These are phyloP conservation scores for Fusarium sp. DNA, from an alignment of 2,329 filamentous ascomycete species.

Conservation along the genomic window DNA sequence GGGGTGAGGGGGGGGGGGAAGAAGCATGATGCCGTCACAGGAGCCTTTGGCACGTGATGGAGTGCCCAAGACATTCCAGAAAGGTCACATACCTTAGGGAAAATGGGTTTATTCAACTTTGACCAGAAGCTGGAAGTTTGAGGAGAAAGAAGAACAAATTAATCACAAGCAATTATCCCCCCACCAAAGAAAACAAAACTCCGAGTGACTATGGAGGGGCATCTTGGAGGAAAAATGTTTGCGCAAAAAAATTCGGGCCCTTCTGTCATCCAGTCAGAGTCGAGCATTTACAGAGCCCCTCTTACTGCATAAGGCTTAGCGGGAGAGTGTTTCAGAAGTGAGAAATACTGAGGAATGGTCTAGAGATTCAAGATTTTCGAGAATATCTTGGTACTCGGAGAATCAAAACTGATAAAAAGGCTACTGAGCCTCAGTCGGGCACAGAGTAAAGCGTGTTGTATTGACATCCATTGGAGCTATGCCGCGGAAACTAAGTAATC, in stretches of 20 bases:
- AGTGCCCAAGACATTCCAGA: not conserved
- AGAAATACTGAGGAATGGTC: slow-evolving; percentile 4
- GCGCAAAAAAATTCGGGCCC: slow-evolving; percentile 35
- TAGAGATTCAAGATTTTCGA: not conserved
- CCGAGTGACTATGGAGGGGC: slow-evolving; percentile 39
- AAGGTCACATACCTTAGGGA: slow-evolving; percentile 22
- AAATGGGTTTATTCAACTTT: slow-evolving; percentile 20
- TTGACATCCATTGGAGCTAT: too few relatives aligned
- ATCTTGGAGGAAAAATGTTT: slow-evolving; percentile 36
- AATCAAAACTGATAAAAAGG: too few relatives aligned
- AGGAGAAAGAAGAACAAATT: slow-evolving; percentile 25
- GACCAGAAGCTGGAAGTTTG: slow-evolving; percentile 21
- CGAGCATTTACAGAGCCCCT: slow-evolving; percentile 43
- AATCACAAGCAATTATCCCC: slow-evolving; percentile 20
- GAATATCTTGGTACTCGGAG: not conserved
- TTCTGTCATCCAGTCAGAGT: slow-evolving; percentile 36
- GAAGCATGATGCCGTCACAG: slow-evolving; percentile 14
- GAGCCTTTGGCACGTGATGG: slow-evolving; percentile 17
- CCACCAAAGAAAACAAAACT: slow-evolving; percentile 37
- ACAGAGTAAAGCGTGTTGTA: not conserved
- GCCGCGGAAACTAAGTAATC: not conserved
- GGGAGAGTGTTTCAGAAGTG: not conserved
- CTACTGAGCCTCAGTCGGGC: not conserved
- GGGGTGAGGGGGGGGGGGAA: slow-evolving; percentile 4
- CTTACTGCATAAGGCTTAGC: slow-evolving; percentile 47